Evolutionary conservation across 1,139 yeast species (phyloP), one percentile per base, ranked within the genome.

Genomic region (Schwanniomyces etchellsii): DNA sequence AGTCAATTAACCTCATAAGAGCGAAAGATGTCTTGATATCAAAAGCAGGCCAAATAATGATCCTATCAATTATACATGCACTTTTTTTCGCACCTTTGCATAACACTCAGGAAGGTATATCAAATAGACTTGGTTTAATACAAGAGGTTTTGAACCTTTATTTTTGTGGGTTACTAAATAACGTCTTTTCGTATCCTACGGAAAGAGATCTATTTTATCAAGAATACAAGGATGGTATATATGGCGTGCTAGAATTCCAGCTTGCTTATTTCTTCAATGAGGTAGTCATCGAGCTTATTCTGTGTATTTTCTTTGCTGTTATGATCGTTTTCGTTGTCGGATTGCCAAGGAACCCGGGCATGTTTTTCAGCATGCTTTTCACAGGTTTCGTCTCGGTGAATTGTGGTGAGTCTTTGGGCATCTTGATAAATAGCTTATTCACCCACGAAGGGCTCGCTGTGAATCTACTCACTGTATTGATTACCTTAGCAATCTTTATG

Each of bases 341-440:
- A 0, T 56, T 85, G 28, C 89, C 88, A n/a, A 59, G 86, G 31
- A 75, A 74, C 1, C 73, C 79, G 0, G 70, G 61, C 1, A 75
- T 81, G 71, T 85, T 70, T 47, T 85, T 85, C 44, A 70, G 79
- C 2, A 66, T 79, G 54, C 70, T 79, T 26, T 73, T 76, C 35
- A 60, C 76, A 16, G 50, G 79, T 1, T 58, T 77, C 30, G 60
- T 74, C 10, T 64, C 78, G 16, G 70, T 81, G 11, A 78, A 81
- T 43, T 74, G 86, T 41, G 95, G 95, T 25, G 95, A 86, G 50
- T 80, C 91, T 1, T 60, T 85, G 27, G 95, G 95, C 1, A 81
- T 85, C 5, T 64, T 81, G 28, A 78, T 85, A 39, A 83, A 83
- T 47, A 76, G 89, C n/a, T 43, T 81, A 0, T 78, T 85, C 45